Evolutionary conservation across 768 basidiomycete species (phyloP).

Genomic region (Sarcomyxa edulis): DNA sequence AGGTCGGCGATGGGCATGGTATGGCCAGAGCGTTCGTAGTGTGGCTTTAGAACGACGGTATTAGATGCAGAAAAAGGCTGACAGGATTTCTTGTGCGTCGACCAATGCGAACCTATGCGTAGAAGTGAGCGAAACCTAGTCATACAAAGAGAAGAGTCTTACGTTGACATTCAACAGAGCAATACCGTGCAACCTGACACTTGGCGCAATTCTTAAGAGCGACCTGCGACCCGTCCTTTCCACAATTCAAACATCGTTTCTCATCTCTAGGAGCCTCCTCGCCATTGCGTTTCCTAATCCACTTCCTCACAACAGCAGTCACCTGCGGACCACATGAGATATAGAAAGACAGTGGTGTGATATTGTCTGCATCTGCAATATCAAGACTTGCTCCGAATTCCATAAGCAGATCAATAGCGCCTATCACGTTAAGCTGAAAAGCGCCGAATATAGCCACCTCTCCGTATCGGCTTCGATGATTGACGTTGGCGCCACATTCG

Average conservation of each 20-base stretch:
- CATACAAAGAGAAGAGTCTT: too few species aligned
- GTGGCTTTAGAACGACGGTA: conserved; percentile 43
- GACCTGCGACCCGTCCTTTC: conserved; percentile 9
- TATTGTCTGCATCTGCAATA: conserved; percentile 31
- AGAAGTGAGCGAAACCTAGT: too few species aligned
- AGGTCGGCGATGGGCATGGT: conserved; percentile 15
- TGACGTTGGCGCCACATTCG: conserved; percentile 41
- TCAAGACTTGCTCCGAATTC: conserved; percentile 43
- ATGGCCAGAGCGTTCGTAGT: conserved; percentile 19
- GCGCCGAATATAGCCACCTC: conserved; percentile 33
- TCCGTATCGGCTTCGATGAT: conserved; percentile 45
- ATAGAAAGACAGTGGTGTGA: conserved; percentile 24
- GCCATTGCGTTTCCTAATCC: conserved; percentile 42
- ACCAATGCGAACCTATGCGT: conserved; percentile 44
- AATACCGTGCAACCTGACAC: conserved; percentile 46
- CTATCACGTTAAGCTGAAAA: conserved; percentile 22
- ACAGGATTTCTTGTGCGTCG: conserved; percentile 41
- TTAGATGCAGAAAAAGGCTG: conserved; percentile 35
- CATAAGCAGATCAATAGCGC: conserved; percentile 39
- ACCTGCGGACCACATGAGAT: conserved; percentile 34
- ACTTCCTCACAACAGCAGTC: conserved; percentile 37
- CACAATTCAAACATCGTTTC: conserved; percentile 39
- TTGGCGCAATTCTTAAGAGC: conserved; percentile 34
- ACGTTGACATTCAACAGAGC: conserved; percentile 53
- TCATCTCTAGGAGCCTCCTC: conserved; percentile 35